phyloP scores from a whole-genome alignment of 2,329 filamentous ascomycete species.

The Lojkania enalia region DNA sequence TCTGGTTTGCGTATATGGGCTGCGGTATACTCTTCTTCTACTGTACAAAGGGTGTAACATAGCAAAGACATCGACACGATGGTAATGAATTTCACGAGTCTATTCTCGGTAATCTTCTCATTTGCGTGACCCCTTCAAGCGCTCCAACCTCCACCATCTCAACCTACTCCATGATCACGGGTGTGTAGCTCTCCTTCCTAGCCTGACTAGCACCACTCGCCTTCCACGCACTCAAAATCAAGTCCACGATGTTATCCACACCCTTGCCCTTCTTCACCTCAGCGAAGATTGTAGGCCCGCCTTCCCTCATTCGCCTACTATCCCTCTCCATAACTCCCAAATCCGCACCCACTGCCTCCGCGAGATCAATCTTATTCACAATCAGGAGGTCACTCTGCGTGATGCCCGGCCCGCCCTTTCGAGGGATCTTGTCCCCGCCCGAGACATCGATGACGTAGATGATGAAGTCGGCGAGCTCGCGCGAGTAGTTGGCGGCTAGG shows the following conservation, averaged over 20 bases:
- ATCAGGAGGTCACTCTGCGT: constrained; percentile 93
- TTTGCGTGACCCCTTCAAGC: neutral
- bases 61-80: no score
- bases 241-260: constrained; percentile 81
- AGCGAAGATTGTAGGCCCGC: constrained; percentile 92
- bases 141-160: neutral
- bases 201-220: constrained; percentile 70
- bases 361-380: constrained; percentile 96
- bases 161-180: constrained; percentile 37
- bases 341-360: constrained; percentile 87
- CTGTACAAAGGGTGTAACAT: no score
- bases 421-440: constrained; percentile 93
- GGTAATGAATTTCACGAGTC: no score
- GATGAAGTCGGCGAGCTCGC: constrained; percentile 95
- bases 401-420: constrained; percentile 95
- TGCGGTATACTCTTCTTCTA: no score
- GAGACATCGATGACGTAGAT: constrained; percentile 98
- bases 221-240: constrained; percentile 92
- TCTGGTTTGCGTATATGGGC: no score
- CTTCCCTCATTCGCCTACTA: constrained; percentile 89
- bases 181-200: constrained; percentile 37
- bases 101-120: no score
- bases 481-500: constrained; percentile 91
- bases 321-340: constrained; percentile 92
- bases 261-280: constrained; percentile 93